Percentiles rank a stretch among this genome's conserved stretches.
Conservation (phyloP, 78 protist genomes). For the Protostelium mycophagum region DNA sequence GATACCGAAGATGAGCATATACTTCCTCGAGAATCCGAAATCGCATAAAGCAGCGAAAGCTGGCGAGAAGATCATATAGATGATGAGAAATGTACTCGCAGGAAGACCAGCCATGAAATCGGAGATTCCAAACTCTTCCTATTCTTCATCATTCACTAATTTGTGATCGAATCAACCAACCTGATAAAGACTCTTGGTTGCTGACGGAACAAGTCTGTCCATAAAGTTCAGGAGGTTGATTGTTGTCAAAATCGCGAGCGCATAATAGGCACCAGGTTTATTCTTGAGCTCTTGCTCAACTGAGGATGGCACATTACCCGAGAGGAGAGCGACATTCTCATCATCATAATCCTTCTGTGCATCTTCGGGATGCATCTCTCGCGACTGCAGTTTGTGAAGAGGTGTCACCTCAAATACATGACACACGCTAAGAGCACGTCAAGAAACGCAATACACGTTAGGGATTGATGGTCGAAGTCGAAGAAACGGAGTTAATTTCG, state of each 20-base stretch:
- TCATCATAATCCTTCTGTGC: too few relatives aligned
- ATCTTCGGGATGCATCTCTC: too few relatives aligned
- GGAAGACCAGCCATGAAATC: background rate
- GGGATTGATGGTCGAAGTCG: too few relatives aligned
- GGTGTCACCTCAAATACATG: too few relatives aligned
- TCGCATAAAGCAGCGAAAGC: background rate
- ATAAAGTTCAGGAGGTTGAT: background rate
- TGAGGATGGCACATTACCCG: too few relatives aligned
- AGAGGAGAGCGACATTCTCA: too few relatives aligned
- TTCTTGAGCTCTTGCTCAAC: background rate
- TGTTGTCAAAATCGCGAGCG: background rate
- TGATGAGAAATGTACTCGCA: background rate
- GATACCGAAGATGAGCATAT: background rate
- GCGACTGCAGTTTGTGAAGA: too few relatives aligned
- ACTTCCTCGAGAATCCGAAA: background rate
- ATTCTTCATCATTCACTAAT: background rate
- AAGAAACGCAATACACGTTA: too few relatives aligned
- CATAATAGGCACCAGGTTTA: background rate
- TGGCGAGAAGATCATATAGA: background rate
- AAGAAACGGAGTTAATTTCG: too few relatives aligned
- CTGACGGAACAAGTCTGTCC: background rate
- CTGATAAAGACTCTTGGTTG: slow-evolving; percentile 1
- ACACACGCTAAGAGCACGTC: too few relatives aligned
- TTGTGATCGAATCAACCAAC: background rate
- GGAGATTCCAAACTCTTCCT: background rate